Evolutionary conservation across 495 filamentous ascomycete species (phyloP).

Genomic region (Staphylotrichum longicolle): DNA sequence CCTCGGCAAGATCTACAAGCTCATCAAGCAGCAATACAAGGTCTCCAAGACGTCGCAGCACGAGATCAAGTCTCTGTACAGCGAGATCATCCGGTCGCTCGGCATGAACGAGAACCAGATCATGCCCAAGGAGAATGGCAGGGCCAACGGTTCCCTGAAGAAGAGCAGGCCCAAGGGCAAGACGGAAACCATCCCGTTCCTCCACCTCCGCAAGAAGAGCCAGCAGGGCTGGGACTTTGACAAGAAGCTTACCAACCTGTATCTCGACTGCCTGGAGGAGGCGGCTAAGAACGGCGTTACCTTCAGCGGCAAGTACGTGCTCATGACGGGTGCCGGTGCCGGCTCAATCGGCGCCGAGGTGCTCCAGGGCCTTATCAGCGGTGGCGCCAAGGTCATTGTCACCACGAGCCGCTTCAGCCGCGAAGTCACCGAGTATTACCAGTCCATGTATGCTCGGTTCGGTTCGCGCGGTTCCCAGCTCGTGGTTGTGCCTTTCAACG

Average conservation of each 20-base stretch:
- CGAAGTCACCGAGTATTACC: slow-evolving; percentile 98
- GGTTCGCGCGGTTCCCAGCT: slow-evolving; percentile 93
- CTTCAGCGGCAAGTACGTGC: slow-evolving; percentile 90
- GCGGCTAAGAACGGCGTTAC: slow-evolving; percentile 83
- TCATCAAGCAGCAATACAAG: slow-evolving; percentile 96
- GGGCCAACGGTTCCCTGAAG: slow-evolving; percentile 57
- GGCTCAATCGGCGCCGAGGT: slow-evolving; percentile 99
- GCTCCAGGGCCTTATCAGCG: slow-evolving; percentile 91
- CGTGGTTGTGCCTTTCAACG: slow-evolving; percentile 97
- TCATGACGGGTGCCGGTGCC: slow-evolving; percentile 98
- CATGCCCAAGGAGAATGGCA: slow-evolving; percentile 74
- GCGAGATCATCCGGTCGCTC: slow-evolving; percentile 85
- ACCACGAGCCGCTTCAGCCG: slow-evolving; percentile 95
- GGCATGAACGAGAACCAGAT: slow-evolving; percentile 98
- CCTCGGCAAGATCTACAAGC: slow-evolving; percentile 88
- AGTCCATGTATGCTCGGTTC: slow-evolving; percentile 93
- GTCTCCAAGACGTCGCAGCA: slow-evolving; percentile 91
- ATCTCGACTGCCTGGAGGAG: slow-evolving; percentile 85
- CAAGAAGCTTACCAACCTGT: slow-evolving; percentile 92
- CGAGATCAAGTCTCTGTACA: slow-evolving; percentile 92
- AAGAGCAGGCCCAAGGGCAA: slow-evolving; percentile 80
- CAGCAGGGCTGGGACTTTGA: slow-evolving; percentile 98
- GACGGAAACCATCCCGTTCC: slow-evolving; percentile 95
- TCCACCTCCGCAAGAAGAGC: slow-evolving; percentile 93
- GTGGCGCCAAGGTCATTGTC: slow-evolving; percentile 92